A percentile compares a stretch with the other conserved stretches of the same genome.
Evolutionary conservation across 164 flowering plant genomes (phyloP).

Genomic region (Berberis thunbergii): DNA sequence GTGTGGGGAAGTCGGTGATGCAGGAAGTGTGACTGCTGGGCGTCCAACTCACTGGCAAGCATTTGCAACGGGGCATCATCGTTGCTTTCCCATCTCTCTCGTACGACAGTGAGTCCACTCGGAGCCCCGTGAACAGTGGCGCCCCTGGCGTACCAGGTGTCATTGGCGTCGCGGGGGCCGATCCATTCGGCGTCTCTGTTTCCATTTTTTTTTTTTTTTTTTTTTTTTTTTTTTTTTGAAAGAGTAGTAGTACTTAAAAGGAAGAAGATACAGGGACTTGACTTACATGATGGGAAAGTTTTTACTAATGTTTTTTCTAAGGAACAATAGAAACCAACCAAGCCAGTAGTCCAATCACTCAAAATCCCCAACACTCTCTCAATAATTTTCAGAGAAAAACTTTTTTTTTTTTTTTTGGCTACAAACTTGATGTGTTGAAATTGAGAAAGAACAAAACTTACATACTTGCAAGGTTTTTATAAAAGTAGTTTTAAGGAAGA

Average conservation of each 20-base stretch:
- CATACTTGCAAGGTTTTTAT: slow-evolving; percentile 17
- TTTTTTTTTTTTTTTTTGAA: slow-evolving; percentile 1
- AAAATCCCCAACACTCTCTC: background rate
- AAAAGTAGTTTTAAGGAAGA: slow-evolving; percentile 12
- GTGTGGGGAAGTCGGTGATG: slow-evolving; percentile 51
- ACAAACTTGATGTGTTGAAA: background rate
- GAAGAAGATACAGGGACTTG: background rate
- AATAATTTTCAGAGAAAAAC: background rate
- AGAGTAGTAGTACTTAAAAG: background rate
- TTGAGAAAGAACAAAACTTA: slow-evolving; percentile 6
- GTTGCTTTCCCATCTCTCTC: slow-evolving; percentile 55
- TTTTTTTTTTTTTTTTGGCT: slow-evolving; percentile 9
- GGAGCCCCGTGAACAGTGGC: slow-evolving; percentile 45
- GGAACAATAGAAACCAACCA: slow-evolving; percentile 2
- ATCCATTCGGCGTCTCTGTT: slow-evolving; percentile 32
- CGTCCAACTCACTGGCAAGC: slow-evolving; percentile 49
- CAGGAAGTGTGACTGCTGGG: slow-evolving; percentile 41
- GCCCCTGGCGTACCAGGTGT: slow-evolving; percentile 64
- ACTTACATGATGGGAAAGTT: slow-evolving; percentile 8
- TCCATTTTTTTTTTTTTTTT: slow-evolving; percentile 18
- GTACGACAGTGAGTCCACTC: slow-evolving; percentile 75
- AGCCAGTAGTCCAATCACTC: slow-evolving; percentile 1
- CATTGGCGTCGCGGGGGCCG: slow-evolving; percentile 52
- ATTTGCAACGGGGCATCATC: slow-evolving; percentile 74
- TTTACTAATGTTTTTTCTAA: slow-evolving; percentile 12